Evolutionary conservation across 148 eudicot species (phyloP).

Genomic region (Bassia scoparia): DNA sequence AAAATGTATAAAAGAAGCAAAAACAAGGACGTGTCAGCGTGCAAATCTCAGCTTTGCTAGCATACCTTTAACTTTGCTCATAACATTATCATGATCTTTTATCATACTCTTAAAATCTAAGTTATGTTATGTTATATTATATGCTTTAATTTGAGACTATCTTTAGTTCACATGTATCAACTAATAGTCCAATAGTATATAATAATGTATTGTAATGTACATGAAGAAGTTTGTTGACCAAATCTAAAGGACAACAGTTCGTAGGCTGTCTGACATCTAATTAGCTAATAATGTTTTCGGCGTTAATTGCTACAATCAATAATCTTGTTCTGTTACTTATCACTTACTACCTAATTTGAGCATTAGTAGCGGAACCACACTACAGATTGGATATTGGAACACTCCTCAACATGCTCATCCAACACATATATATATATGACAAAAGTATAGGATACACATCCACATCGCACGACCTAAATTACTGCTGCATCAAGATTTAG

Average conservation of each 20-base stretch:
- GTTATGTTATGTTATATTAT: background rate
- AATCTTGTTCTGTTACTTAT: constrained; percentile 12
- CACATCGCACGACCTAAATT: too few relatives aligned
- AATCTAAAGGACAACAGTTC: constrained; percentile 26
- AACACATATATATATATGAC: too few relatives aligned
- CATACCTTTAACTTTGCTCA: background rate
- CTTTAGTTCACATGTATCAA: constrained; percentile 21
- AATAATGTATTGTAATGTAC: background rate
- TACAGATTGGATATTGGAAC: constrained; percentile 16
- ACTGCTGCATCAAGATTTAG: too few relatives aligned
- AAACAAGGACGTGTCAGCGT: constrained; percentile 16
- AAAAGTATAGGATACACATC: too few relatives aligned
- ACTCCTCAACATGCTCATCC: constrained; percentile 2
- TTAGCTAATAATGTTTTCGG: constrained; percentile 2
- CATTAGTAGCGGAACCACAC: background rate
- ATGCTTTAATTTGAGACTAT: too few relatives aligned
- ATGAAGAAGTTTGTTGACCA: background rate
- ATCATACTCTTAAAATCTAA: background rate
- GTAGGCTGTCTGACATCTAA: constrained; percentile 23
- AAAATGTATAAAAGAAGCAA: background rate
- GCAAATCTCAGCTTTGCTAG: background rate
- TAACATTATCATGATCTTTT: too few relatives aligned
- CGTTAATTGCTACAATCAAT: background rate
- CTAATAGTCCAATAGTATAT: background rate
- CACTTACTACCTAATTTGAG: background rate